phyloP scores from a whole-genome alignment of 2,329 filamentous ascomycete genomes.

The Decorospora gaudefroyi region DNA sequence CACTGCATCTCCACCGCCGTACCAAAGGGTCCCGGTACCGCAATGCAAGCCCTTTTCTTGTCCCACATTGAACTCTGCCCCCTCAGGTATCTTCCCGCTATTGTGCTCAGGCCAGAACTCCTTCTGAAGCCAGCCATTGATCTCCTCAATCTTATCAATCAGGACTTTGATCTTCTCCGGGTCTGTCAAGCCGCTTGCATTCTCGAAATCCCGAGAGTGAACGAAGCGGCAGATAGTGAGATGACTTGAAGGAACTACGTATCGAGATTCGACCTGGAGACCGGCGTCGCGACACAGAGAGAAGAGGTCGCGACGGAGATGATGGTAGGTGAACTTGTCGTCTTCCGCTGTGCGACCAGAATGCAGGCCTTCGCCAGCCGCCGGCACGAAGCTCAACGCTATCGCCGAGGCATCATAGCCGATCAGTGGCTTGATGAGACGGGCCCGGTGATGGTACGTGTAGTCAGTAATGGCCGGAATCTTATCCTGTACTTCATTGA shows the following conservation, averaged over 20 bases:
- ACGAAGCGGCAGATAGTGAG: slow-evolving; percentile 86
- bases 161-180: slow-evolving; percentile 65
- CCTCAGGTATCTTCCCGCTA: slow-evolving; percentile 49
- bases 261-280: slow-evolving; percentile 74
- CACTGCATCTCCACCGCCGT: slow-evolving; percentile 73
- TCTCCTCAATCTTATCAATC: slow-evolving; percentile 70
- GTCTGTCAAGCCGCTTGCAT: slow-evolving; percentile 50
- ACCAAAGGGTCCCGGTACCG: slow-evolving; percentile 75
- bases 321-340: slow-evolving; percentile 84
- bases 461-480: slow-evolving; percentile 67
- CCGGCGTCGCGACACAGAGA: slow-evolving; percentile 63
- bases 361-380: slow-evolving; percentile 61
- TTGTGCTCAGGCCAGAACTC: slow-evolving; percentile 67
- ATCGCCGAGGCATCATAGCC: slow-evolving; percentile 85
- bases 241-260: slow-evolving; percentile 87
- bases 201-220: slow-evolving; percentile 61
- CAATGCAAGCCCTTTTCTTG: slow-evolving; percentile 80
- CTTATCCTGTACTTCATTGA: slow-evolving; percentile 60
- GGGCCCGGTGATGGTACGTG: slow-evolving; percentile 67
- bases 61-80: slow-evolving; percentile 84
- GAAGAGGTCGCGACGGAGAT: slow-evolving; percentile 80
- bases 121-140: slow-evolving; percentile 74
- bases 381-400: slow-evolving; percentile 85
- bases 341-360: slow-evolving; percentile 50
- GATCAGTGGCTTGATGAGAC: slow-evolving; percentile 79